Base-by-base conservation (phyloP, 179 eudicot species). In the Vitellaria paradoxa region DNA sequence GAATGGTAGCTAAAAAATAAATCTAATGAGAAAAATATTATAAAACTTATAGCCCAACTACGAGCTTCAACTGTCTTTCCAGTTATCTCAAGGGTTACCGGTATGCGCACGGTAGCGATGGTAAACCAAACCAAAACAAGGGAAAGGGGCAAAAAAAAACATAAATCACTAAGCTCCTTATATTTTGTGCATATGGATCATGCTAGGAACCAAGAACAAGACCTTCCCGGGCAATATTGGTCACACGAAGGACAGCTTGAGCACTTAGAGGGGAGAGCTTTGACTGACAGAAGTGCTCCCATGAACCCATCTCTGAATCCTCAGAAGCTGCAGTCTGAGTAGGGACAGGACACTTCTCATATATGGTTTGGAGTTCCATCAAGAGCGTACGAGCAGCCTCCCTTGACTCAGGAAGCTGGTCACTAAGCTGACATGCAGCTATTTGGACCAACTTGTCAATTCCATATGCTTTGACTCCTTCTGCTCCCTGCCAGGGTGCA, bases 391-490 rank as follows among this genome's bases (percentile, higher is more conserved):
- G 90, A 82, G 93, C 93, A 81, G 93, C 90, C 68, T 90, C 93
- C 71, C 93, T 88, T 4, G 93, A 90, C 81, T 88, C 93, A 7
- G 93, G 93, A 71, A 90, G 91, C 88, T 85, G 85, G 84, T 90
- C 93, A 70, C 90, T 90, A 21, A 90, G 88, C 81, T 90, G 93
- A 72, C 90, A 79, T 70, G 91, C 91, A 74, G 90, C 93, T 81
- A 87, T 81, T 84, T 82, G 83, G 76, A 87, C 75, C 80, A 90
- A 79, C 62, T 88, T 88, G 84, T 90, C 90, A 57, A 90, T 82
- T 15, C 93, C 93, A 52, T 80, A 88, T 13, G 65, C 79, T 66
- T 76, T 81, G 61, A 90, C 82, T 70, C 89, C 93, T 13, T 90
- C 90, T 68, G 79, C 80, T 68, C 90, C 91, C 93, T 90, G 82